Conservation (phyloP, 345 rosid species). For the Populus alba region DNA sequence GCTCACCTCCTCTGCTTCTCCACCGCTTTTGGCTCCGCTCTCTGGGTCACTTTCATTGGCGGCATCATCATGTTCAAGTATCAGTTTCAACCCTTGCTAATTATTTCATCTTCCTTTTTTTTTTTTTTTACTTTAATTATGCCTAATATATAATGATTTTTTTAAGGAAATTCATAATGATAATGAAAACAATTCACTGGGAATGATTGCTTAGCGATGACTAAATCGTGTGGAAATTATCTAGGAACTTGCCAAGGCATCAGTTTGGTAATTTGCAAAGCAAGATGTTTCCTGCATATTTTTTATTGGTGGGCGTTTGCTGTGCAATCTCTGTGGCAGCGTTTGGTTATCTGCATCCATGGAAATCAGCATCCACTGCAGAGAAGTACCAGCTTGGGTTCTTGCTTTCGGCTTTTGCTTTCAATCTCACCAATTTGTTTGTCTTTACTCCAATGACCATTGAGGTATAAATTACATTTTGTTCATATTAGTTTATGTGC, state of each 20-base stretch:
- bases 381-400: conserved; percentile 96
- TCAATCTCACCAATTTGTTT: conserved; percentile 79
- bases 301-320: conserved; percentile 70
- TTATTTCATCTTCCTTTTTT: neutral
- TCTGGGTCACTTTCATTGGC: conserved; percentile 98
- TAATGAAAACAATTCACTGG: neutral
- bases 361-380: conserved; percentile 62
- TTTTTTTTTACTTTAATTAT: neutral
- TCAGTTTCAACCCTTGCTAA: neutral
- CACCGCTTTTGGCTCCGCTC: conserved; percentile 93
- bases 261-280: conserved; percentile 88
- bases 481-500: no score
- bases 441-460: conserved; percentile 95
- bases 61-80: conserved; percentile 99
- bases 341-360: conserved; percentile 87
- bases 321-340: conserved; percentile 65
- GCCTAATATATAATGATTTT: neutral
- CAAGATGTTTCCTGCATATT: conserved; percentile 98
- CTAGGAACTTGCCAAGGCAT: conserved; percentile 89
- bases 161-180: no score
- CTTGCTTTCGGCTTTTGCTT: conserved; percentile 71
- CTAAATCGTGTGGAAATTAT: conserved; percentile 5
- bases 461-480: conserved; percentile 43
- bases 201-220: neutral
- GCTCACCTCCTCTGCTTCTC: conserved; percentile 88